A percentile compares a stretch with the other conserved stretches of the same genome.
These are phyloP conservation scores for Botrytis pseudocinerea DNA, from an alignment of 2,329 filamentous ascomycete species.

Conservation along the genomic window DNA sequence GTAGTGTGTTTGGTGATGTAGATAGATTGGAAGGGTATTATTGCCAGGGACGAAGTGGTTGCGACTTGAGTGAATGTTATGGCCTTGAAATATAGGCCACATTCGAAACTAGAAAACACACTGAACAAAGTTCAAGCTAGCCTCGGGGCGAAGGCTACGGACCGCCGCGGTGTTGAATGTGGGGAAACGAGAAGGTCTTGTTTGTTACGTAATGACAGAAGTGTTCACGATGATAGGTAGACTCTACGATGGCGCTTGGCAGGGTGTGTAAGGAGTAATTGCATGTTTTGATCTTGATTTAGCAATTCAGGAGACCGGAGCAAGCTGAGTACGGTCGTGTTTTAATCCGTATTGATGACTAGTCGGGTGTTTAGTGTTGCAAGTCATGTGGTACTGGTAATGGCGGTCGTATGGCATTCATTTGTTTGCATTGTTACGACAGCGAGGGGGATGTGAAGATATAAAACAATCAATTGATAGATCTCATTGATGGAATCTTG, in stretches of 20 bases:
- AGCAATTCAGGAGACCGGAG: background rate
- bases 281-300: background rate
- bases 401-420: background rate
- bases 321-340: background rate
- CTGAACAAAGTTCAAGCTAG: background rate
- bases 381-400: accelerated
- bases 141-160: background rate
- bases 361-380: background rate
- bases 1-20: too few species aligned
- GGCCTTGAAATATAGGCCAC: background rate
- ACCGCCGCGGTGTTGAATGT: background rate
- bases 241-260: background rate
- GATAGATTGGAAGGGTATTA: too few species aligned
- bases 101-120: background rate
- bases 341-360: background rate
- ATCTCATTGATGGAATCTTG: background rate
- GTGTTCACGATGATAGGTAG: background rate
- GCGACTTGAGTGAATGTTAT: background rate
- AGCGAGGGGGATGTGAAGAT: background rate
- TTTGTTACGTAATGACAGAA: background rate
- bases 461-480: conserved; percentile 1
- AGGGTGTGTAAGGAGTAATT: background rate
- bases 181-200: background rate
- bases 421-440: background rate
- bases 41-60: too few species aligned